Evolutionary conservation across 2,329 filamentous ascomycete species (phyloP).

Genomic region (Xylaria sp.): DNA sequence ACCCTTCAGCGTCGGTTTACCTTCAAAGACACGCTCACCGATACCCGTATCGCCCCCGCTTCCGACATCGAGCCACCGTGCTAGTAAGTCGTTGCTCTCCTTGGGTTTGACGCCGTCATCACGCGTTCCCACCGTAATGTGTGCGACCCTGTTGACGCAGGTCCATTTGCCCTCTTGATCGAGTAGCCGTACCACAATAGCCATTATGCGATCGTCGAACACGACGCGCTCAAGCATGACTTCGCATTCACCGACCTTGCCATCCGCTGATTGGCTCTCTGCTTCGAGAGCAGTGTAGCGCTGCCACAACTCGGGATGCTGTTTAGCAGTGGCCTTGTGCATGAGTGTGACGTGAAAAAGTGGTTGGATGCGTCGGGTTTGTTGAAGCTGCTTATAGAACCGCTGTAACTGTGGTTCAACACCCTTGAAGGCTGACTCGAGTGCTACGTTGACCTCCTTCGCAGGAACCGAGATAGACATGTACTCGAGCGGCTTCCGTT

Average conservation of each 20-base stretch:
- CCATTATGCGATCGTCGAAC: constrained; percentile 89
- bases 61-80: constrained; percentile 74
- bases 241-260: constrained; percentile 71
- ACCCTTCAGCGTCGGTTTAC: constrained; percentile 61
- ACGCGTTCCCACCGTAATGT: constrained; percentile 90
- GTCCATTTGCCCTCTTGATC: constrained; percentile 68
- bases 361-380: constrained; percentile 79
- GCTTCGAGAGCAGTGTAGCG: constrained; percentile 70
- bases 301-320: constrained; percentile 78
- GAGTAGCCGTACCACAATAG: constrained; percentile 82
- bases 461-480: constrained; percentile 63
- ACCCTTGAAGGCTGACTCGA: constrained; percentile 76
- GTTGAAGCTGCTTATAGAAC: constrained; percentile 81
- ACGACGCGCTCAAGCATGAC: constrained; percentile 78
- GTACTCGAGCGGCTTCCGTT: constrained; percentile 66
- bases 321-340: constrained; percentile 73
- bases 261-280: constrained; percentile 51
- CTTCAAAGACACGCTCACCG: constrained; percentile 61
- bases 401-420: constrained; percentile 63
- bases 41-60: constrained; percentile 58
- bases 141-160: constrained; percentile 81
- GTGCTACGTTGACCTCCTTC: constrained; percentile 60
- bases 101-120: constrained; percentile 82
- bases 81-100: constrained; percentile 89
- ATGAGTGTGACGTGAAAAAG: constrained; percentile 95